Evolutionary conservation across 176 grass and related monocot species (phyloP), one percentile per base, ranked within the genome.

Genomic region (Carex littledalei): DNA sequence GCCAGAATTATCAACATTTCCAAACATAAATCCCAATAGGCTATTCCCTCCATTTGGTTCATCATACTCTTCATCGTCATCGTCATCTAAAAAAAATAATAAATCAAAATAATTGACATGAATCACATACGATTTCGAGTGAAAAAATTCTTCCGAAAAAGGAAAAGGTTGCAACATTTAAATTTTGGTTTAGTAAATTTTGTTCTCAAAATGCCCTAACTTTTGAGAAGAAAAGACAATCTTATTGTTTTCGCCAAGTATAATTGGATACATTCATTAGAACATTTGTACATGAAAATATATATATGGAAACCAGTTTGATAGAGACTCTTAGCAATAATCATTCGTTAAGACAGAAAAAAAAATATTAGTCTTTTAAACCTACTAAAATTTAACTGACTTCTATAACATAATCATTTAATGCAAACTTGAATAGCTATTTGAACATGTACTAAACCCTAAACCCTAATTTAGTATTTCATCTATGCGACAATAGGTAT

Each of bases 1-100:
- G 45, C 96, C 96, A 13, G 93, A 90, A 63, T 98, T 92, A 86
- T 98, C 96, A 61, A 98, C 93, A 81, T 98, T 98, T 76, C 96
- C 96, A 21, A 98, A 95, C 96, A 98, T 98, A 86, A 98, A 98
- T 22, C 96, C 96, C 63, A 98, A 83, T 56, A 98, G 88, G 58
- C 80, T 91, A 71, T 93, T 98, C 78, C 85, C 91, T 62, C 88
- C 88, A 65, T 87, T 82, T 66, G 79, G 77, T 35, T 98, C 96
- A 84, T 95, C 96, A 81, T 98, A 95, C 43, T 98, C 91, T 34
- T 95, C 95, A 17, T 91, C 87, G 20, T 88, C 79, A 0, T 97
- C 92, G 0, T 94, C 93, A 21, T 95, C 96, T 83, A 67, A 43
- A 14, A 59, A 83, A 68, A 67, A 53, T 35, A 69, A 68, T 21